Evolutionary conservation across 2,329 filamentous ascomycete species (phyloP).

Genomic region (Venturiaceae sp.): DNA sequence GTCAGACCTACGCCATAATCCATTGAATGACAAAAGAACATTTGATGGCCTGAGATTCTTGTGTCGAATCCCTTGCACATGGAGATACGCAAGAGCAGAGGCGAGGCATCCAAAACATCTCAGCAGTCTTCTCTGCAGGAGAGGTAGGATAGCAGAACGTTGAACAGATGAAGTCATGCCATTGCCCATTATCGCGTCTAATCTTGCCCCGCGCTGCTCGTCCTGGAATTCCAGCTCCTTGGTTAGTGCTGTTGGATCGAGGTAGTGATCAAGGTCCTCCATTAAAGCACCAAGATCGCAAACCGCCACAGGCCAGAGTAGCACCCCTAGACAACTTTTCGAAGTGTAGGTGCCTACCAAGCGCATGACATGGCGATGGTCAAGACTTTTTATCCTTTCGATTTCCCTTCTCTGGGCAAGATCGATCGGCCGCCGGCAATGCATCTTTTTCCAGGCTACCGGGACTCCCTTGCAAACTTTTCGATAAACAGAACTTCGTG

Average conservation of each 20-base stretch:
- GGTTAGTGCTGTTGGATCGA: background rate
- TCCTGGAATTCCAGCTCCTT: background rate
- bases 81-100: background rate
- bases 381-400: background rate
- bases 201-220: background rate
- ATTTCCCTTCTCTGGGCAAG: background rate
- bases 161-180: background rate
- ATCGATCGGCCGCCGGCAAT: background rate
- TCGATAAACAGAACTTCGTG: background rate
- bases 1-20: background rate
- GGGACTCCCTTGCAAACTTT: background rate
- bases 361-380: background rate
- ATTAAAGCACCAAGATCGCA: constrained; percentile 1
- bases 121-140: background rate
- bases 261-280: constrained; percentile 4
- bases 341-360: constrained; percentile 1
- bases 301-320: constrained; percentile 6
- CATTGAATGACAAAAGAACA: background rate
- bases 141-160: background rate
- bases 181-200: background rate
- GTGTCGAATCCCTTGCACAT: background rate
- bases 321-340: background rate
- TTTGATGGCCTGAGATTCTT: background rate
- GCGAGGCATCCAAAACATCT: background rate
- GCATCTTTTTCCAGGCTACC: constrained; percentile 10